Base-by-base conservation (phyloP, 2,329 filamentous ascomycete species). In the Rhinocladiella mackenziei region DNA sequence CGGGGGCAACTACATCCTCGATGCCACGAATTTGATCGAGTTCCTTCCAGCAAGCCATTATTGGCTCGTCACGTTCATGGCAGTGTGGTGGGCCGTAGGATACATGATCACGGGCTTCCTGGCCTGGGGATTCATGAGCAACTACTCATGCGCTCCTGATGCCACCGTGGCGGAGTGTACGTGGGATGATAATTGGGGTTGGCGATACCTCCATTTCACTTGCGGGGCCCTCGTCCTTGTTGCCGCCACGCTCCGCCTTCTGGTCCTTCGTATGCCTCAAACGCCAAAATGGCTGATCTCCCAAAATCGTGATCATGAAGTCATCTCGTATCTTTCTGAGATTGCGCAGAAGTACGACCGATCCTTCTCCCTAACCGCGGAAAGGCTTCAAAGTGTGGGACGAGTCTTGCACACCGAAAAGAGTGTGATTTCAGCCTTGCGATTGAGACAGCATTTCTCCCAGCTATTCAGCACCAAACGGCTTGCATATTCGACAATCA, bases 31-130 rank as follows among this genome's bases (percentile, higher is more conserved):
- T 0, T 77, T 78, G 48, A 58, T 78, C 37, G 75, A 78, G 57
- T 79, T 74, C 56, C 57, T 79, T 3, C 76, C 76, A 0, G 66
- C 73, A 11, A 69, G 72, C 35, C 70, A 78, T 56, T 78, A 83
- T 57, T 85, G 80, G 78, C 70, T 83, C 9, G 42, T 65, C 23
- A 65, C 59, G 3, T 50, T 63, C 18, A 53, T 58, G 55, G 58
- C 62, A 1, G 56, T 54, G 2, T 64, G 60, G 83, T 94, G 88
- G 87, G 84, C 86, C 0, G 67, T 92, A n/a, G 88, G 87, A 4
- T 85, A 91, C 59, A 72, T 92, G 5, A 74, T 83, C 44, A 80
- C 84, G 1, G 83, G 81, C 2, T 64, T 86, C 4, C 50, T 57
- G 54, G 44, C 40, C 25, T 54, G 91, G 86, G 86, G 83, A 74